Base-by-base conservation (phyloP, 306 rosid genomes). In the Boehmeria nivea region DNA sequence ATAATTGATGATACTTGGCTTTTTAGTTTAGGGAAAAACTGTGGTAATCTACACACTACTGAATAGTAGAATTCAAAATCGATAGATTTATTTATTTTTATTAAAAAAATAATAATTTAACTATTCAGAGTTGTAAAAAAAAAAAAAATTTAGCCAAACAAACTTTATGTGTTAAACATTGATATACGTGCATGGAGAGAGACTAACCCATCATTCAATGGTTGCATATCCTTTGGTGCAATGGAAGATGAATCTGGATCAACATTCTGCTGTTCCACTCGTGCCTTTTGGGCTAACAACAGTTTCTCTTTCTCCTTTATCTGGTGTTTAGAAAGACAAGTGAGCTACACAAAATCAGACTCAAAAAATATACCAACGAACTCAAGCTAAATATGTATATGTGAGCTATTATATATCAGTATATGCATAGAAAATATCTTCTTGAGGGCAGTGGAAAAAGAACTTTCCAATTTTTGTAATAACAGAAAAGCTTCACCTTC, bases 251-350 rank as follows among this genome's bases (percentile, higher is more conserved):
- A 39, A 34, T 67, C 65, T 53, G 61, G 11, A 51, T 26, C 60
- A 36, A 71, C 61, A 40, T 59, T 44, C 48, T 61, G 64, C 62
- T 76, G 84, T 59, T 65, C 71, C 56, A 5, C 27, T 46, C 44
- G 66, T 60, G 73, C 72, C 55, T 72, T 51, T 61, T 69, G 71
- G 28, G 67, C 59, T 46, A 52, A 2, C 3, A 23, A 68, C 36
- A 4, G 8, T 65, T 74, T 87, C 73, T 91, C 89, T 67, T 71
- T 84, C 72, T 84, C 87, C 60, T 78, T 91, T 16, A 84, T 80
- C 94, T 87, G 60, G 14, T 57, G 13, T 42, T 40, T 11, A 34
- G 22, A 31, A 4, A 31, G 9, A 31, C 24, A 31, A 16, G 3
- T 8, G 12, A 6, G 6, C 34, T 8, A 21, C 3, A 34, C 59